Conservation (phyloP, 75 land plant genomes). For the Isoetes taiwanensis region DNA sequence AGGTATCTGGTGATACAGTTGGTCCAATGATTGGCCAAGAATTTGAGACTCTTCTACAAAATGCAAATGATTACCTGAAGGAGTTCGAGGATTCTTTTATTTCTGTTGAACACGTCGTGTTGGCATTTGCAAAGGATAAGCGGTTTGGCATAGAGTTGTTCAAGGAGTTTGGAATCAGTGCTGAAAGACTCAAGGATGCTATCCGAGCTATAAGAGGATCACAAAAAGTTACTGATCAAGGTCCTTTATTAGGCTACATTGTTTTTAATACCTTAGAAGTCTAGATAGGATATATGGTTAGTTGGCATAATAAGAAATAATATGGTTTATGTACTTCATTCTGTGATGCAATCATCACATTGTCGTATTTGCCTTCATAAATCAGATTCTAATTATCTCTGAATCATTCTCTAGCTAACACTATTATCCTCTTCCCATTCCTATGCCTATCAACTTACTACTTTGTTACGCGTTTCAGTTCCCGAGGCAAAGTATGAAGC, state of each 20-base stretch:
- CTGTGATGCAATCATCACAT: no score
- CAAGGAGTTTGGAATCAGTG: constrained; percentile 41
- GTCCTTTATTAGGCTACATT: constrained; percentile 17
- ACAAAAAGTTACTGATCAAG: constrained; percentile 68
- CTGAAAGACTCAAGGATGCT: constrained; percentile 38
- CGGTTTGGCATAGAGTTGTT: constrained; percentile 62
- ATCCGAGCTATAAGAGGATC: constrained; percentile 49
- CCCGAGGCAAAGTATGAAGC: constrained; percentile 81
- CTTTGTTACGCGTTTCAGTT: constrained; percentile 35
- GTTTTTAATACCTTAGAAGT: not conserved
- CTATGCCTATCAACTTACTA: not conserved
- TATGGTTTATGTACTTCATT: no score
- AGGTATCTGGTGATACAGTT: constrained; percentile 46
- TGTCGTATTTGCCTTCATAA: no score
- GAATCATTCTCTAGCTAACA: no score
- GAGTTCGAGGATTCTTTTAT: constrained; percentile 66
- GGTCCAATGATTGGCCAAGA: constrained; percentile 46
- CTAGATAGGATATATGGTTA: not conserved
- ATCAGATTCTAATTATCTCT: no score
- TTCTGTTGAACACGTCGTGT: constrained; percentile 68
- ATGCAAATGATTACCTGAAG: constrained; percentile 45
- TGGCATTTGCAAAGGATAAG: constrained; percentile 43
- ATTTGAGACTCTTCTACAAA: constrained; percentile 36
- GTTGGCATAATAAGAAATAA: no score
- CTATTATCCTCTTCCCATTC: not conserved